Conservation (phyloP, 2,329 filamentous ascomycete genomes). For the Stemphylium beticola region DNA sequence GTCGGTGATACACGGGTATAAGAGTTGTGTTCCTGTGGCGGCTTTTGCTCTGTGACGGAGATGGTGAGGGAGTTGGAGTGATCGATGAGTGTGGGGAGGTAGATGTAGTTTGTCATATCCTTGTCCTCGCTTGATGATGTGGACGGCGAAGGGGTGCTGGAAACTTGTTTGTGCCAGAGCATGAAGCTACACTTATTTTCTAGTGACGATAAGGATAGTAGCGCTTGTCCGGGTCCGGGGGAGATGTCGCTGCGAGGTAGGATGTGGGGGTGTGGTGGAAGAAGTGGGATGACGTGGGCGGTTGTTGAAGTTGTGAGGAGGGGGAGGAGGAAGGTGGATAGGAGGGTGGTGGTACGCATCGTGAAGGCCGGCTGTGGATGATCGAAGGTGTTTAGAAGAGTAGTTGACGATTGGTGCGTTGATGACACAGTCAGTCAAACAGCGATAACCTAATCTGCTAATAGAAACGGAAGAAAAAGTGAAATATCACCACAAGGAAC, state of each 20-base stretch:
- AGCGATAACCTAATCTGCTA: neutral
- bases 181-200: conserved; percentile 24
- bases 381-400: neutral
- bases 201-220: neutral
- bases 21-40: conserved; percentile 15
- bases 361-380: neutral
- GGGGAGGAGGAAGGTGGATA: conserved; percentile 9
- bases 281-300: conserved; percentile 4
- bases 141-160: neutral
- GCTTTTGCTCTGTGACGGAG: conserved; percentile 18
- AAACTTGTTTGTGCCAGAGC: conserved; percentile 23
- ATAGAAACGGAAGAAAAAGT: neutral
- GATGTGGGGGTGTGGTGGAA: conserved; percentile 3
- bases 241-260: neutral
- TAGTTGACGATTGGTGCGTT: neutral
- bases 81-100: conserved; percentile 19
- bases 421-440: neutral
- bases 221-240: neutral
- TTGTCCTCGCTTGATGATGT: neutral
- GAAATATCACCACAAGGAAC: neutral
- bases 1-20: conserved; percentile 15
- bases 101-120: conserved; percentile 18
- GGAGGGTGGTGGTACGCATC: conserved; percentile 16
- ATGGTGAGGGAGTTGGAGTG: conserved; percentile 19
- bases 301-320: conserved; percentile 1